Percentiles rank a stretch among this genome's conserved stretches.
Evolutionary conservation across 176 grass and related monocot species (phyloP).

Genomic region (Avena atlantica): DNA sequence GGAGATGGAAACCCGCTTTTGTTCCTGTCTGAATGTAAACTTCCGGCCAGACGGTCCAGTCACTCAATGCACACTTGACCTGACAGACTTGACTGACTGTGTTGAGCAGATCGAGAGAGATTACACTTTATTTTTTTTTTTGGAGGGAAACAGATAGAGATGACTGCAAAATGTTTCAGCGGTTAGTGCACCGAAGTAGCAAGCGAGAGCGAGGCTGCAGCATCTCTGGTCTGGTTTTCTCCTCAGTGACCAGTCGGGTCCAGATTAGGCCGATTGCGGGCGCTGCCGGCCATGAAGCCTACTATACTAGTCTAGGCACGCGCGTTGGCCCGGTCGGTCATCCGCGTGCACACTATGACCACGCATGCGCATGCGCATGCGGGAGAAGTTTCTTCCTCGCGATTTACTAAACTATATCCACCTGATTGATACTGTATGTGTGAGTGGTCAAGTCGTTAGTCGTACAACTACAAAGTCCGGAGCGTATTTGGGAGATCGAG

Average conservation of each 20-base stretch:
- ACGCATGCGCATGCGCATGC: too few species aligned
- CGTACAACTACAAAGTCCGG: too few species aligned
- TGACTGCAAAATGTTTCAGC: background rate
- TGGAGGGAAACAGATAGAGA: background rate
- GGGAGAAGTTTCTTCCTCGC: background rate
- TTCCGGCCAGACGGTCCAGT: background rate
- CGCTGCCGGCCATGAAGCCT: too few species aligned
- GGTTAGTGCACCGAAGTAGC: background rate
- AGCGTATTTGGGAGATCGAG: too few species aligned
- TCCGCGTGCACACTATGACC: conserved; percentile 22
- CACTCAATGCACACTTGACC: conserved; percentile 1
- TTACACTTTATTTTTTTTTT: too few species aligned
- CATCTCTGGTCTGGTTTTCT: background rate
- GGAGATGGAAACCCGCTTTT: background rate
- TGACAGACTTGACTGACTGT: background rate
- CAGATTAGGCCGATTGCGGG: background rate
- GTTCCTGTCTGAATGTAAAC: background rate
- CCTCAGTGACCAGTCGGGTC: background rate
- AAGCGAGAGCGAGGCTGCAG: background rate
- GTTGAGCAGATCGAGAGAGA: background rate
- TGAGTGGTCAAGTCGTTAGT: background rate
- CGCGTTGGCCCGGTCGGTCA: conserved; percentile 15
- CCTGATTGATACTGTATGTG: background rate
- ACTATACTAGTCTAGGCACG: background rate
- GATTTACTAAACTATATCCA: background rate